A percentile compares a stretch with the other conserved stretches of the same genome.
These are phyloP conservation scores for Penicillium nucicola DNA, from an alignment of 495 filamentous ascomycete genomes.

Conservation along the genomic window DNA sequence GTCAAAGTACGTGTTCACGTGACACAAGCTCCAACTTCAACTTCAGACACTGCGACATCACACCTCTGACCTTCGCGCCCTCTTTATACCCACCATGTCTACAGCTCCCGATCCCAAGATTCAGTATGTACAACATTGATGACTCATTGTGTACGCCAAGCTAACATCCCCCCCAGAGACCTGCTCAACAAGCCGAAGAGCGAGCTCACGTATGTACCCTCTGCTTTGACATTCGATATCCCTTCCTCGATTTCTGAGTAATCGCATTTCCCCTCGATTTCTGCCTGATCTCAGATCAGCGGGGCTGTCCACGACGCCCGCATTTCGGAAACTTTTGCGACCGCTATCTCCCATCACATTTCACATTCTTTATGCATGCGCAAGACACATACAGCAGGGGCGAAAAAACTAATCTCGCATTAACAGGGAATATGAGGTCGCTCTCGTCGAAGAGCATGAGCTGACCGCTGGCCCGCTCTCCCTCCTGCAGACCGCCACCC, in stretches of 20 bases:
- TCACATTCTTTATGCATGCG: slow-evolving; percentile 26
- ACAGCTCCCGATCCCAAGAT: slow-evolving; percentile 62
- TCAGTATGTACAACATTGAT: slow-evolving; percentile 53
- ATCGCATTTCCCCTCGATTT: neutral
- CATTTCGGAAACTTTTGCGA: slow-evolving; percentile 9
- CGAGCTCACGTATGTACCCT: slow-evolving; percentile 69
- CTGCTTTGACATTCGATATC: neutral
- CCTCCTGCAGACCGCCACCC: slow-evolving; percentile 88
- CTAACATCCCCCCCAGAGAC: slow-evolving; percentile 52
- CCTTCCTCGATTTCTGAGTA: neutral
- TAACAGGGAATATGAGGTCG: slow-evolving; percentile 81
- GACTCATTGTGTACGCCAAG: slow-evolving; percentile 12
- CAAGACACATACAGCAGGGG: slow-evolving; percentile 13
- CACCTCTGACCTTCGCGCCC: neutral
- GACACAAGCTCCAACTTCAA: neutral
- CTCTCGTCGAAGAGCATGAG: slow-evolving; percentile 84
- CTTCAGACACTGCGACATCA: neutral
- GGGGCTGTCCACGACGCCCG: slow-evolving; percentile 6
- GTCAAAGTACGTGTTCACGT: neutral
- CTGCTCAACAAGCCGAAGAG: slow-evolving; percentile 74
- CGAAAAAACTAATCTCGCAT: slow-evolving; percentile 22
- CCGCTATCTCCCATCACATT: slow-evolving; percentile 14
- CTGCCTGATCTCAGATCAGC: slow-evolving; percentile 9
- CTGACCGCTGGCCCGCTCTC: slow-evolving; percentile 83
- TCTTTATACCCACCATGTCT: slow-evolving; percentile 41